Base-by-base conservation (phyloP, 2,329 filamentous ascomycete species). In the Exophiala alcalophila region DNA sequence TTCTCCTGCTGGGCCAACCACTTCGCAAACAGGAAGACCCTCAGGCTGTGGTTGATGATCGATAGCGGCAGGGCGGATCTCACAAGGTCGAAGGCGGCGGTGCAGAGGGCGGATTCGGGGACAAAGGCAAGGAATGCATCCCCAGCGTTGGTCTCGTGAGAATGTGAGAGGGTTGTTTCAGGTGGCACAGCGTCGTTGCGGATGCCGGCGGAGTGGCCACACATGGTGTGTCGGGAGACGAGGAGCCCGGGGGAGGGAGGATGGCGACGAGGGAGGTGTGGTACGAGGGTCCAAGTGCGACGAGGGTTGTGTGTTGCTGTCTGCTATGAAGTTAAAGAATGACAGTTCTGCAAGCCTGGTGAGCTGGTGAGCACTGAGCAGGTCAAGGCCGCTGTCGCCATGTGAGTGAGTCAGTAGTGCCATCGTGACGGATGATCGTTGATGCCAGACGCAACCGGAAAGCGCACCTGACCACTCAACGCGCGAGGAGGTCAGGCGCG, bases 191-290 rank as follows among this genome's bases (percentile, higher is more conserved):
- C 34, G 7, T 30, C 24, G 18, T 32, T n/a, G 38, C 28, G 42
- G 42, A 42, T 10, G 18, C 33, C 29, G 4, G 74, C 83, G 1
- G 87, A 94, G 40, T 86, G 94, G 58, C 84, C 86, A 1, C 91
- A 89, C 67, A 94, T 95, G 30, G 47, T 37, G 28, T 38, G 33
- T 11, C 26, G 30, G n/a, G n/a, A n/a, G n/a, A n/a, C n/a, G n/a
- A n/a, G n/a, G n/a, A n/a, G n/a, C n/a, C n/a, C n/a, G n/a, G n/a
- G n/a, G n/a, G n/a, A n/a, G n/a, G 32, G 36, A 19, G 24, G 39
- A 34, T 16, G 11, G 34, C 23, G 31, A 15, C 8, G 25, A 36
- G 25, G 40, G 33, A 23, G 32, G 32, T 30, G 30, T 31, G 33
- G 29, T 19, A 35, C 21, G 36, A 34, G 29, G 18, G 27, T 10